Evolutionary conservation across 768 basidiomycete species (phyloP).

Genomic region (Tricholomella constricta): DNA sequence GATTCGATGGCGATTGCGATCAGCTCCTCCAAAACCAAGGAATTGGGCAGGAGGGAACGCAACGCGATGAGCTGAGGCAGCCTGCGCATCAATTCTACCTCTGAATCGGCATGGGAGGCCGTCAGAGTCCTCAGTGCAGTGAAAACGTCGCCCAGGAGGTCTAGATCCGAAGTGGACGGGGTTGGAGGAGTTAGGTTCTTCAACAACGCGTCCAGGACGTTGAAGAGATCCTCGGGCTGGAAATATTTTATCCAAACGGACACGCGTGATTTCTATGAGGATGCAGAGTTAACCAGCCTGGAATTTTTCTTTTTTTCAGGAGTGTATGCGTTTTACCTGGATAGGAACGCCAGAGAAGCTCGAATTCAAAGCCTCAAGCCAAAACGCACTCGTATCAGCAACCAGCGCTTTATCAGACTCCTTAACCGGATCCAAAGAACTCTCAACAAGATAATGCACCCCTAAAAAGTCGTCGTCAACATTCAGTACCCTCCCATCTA

Average conservation of each 20-base stretch:
- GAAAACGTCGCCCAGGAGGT: constrained; percentile 40
- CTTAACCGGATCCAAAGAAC: constrained; percentile 37
- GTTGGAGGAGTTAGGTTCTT: constrained; percentile 5
- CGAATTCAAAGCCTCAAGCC: constrained; percentile 30
- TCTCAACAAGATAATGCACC: constrained; percentile 40
- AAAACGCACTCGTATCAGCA: constrained; percentile 43
- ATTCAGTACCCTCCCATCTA: too few relatives aligned
- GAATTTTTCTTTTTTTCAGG: too few relatives aligned
- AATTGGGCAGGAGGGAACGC: constrained; percentile 34
- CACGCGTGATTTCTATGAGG: constrained; percentile 29
- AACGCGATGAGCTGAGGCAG: constrained; percentile 42
- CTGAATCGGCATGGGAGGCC: constrained; percentile 23
- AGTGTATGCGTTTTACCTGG: neutral
- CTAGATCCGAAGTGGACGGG: constrained; percentile 9
- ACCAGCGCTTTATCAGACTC: constrained; percentile 41
- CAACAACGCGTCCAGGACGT: constrained; percentile 43
- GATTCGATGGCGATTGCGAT: constrained; percentile 44
- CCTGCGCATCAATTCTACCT: constrained; percentile 28
- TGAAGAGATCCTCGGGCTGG: constrained; percentile 39
- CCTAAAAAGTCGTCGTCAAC: constrained; percentile 39
- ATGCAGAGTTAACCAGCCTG: too few relatives aligned
- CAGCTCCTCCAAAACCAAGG: constrained; percentile 45
- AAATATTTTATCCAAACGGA: constrained; percentile 62
- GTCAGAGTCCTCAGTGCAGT: constrained; percentile 27
- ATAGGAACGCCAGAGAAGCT: neutral